Base-by-base conservation (phyloP, 441 rosid genomes). In the Adansonia gregorii region DNA sequence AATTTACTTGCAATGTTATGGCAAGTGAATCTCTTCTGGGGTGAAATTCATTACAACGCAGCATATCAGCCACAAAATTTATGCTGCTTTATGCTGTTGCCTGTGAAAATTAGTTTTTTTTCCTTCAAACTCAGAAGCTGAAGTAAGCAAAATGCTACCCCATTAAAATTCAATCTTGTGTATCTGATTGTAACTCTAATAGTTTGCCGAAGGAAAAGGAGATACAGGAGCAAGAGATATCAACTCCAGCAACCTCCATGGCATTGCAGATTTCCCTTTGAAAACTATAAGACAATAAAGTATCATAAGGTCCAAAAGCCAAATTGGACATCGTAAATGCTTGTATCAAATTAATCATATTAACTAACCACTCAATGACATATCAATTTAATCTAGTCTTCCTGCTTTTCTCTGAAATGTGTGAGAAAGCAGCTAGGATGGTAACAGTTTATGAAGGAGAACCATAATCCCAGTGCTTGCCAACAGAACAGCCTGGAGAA, bases 201-300 rank as follows among this genome's bases (percentile, higher is more conserved):
- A 35, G 39, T 35, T 35, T 35, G 39, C 39, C 5, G 4, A 35
- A 35, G 39, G 69, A 72, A 81, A 76, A 35, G 80, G 77, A 72
- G 76, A 35, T 66, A 41, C 91, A 88, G 76, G 92, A 90, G 4
- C 89, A 78, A 12, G 95, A 85, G 46, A 92, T 91, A 58, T 89
- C 91, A 41, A 91, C 82, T 79, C 88, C 95, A 39, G 97, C 95
- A 55, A 88, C 92, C 71, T 91, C 95, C 97, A 89, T 89, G 83
- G 95, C 97, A 77, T 91, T 93, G 87, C 91, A 85, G 69, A 69
- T 89, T 88, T 1, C 97, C 93, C 78, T 82, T 80, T 0, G 94
- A 94, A 83, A 92, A 92, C 97, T 92, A 78, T 81, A 86, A 83
- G 68, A 79, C 12, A 73, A 78, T 15, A 17, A 63, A 45, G 46